Evolutionary conservation across 441 rosid species (phyloP), one percentile per base, ranked within the genome.

Genomic region (Populus hybrid): DNA sequence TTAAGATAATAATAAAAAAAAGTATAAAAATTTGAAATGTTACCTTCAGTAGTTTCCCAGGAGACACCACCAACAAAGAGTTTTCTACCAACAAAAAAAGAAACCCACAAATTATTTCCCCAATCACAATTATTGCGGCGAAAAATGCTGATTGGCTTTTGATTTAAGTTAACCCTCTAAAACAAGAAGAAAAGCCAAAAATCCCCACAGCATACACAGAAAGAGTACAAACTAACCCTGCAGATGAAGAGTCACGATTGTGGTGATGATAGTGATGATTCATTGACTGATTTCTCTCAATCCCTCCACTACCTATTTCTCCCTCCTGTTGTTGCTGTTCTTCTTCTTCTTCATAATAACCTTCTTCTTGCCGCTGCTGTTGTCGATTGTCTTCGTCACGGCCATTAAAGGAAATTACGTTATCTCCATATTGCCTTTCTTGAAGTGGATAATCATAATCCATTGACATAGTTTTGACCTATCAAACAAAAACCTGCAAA

Each of bases 61-160:
- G 85, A 83, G 74, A 83, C 73, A 21, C 83, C 85, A 29, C 85
- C 85, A 70, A 80, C 85, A 68, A 83, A 83, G 77, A 83, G 85
- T 71, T 83, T 83, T 74, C 85, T 83, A 77, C 61, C 76, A 76
- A 31, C 59, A 68, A 74, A 3, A 74, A 75, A 75, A 72, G 56
- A 21, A 53, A 53, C 24, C 50, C 64, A 53, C 74, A 10, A 40
- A 78, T 70, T 63, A 73, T 77, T 65, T 63, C 70, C 18, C 69
- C 72, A 65, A 4, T 38, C 42, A 70, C 56, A 29, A 64, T 33
- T 40, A 68, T 56, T 53, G 65, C 29, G 23, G 3, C 50, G 26
- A 36, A 21, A 8, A 56, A 56, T 56, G 23, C 63, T 6, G 23
- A 56, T 56, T 9, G n/a, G 63, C 63, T 56, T 20, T 56, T 56